Conservation (phyloP, 176 grass and related monocot species). For the Puya raimondii region DNA sequence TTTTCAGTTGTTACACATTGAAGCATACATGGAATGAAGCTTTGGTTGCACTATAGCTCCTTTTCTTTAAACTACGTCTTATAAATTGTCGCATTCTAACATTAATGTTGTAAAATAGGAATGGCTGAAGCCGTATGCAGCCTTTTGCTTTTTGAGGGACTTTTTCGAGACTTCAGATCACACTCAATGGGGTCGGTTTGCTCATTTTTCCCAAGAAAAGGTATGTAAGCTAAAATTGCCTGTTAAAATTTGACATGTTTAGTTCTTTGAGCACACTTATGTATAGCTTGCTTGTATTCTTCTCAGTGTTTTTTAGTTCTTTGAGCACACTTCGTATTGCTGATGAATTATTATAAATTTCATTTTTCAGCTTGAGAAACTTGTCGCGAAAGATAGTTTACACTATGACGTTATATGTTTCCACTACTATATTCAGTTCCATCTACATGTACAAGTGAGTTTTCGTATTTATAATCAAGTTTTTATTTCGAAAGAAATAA, state of each 20-base stretch:
- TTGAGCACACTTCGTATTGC: constrained; percentile 9
- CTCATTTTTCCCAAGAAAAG: constrained; percentile 90
- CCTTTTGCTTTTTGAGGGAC: constrained; percentile 94
- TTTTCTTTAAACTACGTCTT: background rate
- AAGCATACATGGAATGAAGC: background rate
- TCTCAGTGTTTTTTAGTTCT: background rate
- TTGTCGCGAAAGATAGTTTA: constrained; percentile 58
- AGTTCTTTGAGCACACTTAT: background rate
- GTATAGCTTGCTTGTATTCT: background rate
- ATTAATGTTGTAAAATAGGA: constrained; percentile 39
- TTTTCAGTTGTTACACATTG: constrained; percentile 3
- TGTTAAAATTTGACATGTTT: constrained; percentile 9
- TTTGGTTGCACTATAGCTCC: background rate
- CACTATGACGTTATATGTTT: constrained; percentile 85
- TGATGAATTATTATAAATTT: constrained; percentile 3
- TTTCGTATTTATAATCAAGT: constrained; percentile 9
- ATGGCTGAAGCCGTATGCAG: constrained; percentile 99
- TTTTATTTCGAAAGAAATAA: constrained; percentile 8
- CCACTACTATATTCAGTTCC: constrained; percentile 96
- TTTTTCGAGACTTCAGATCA: constrained; percentile 98
- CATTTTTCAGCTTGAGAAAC: constrained; percentile 73
- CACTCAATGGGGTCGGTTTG: constrained; percentile 86
- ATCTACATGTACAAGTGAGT: constrained; percentile 98
- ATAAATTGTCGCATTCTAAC: background rate
- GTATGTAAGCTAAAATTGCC: constrained; percentile 33